A percentile compares a stretch with the other conserved stretches of the same genome.
phyloP scores from a whole-genome alignment of 106 monocot species.

The Allium fistulosum region DNA sequence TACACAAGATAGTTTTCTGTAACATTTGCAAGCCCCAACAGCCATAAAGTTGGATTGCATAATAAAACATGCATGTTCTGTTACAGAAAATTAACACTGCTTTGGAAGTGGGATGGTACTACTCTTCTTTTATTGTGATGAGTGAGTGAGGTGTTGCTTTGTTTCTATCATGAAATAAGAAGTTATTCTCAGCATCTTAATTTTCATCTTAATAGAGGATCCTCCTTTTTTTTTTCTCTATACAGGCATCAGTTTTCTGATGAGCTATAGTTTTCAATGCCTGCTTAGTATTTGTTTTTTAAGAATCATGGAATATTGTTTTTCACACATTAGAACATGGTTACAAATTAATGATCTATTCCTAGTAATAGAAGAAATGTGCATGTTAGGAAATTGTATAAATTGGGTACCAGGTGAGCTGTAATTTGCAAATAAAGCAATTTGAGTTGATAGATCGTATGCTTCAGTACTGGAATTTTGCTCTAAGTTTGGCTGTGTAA shows the following conservation, averaged over 20 bases:
- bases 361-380: not conserved
- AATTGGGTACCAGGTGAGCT: not conserved
- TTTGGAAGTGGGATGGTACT: slow-evolving; percentile 1
- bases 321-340: slow-evolving; percentile 1
- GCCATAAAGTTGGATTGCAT: not conserved
- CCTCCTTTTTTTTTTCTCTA: not conserved
- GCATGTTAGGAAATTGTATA: not conserved
- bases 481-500: slow-evolving; percentile 6
- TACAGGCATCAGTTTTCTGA: not conserved
- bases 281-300: not conserved
- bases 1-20: too few species aligned
- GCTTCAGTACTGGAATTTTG: not conserved
- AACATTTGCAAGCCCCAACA: slow-evolving; percentile 7
- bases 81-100: not conserved
- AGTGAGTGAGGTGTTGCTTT: slow-evolving; percentile 1
- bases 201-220: slow-evolving; percentile 4
- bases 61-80: slow-evolving; percentile 2
- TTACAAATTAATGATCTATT: not conserved
- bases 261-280: not conserved
- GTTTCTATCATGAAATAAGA: not conserved
- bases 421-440: not conserved
- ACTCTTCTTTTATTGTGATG: not conserved
- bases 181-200: not conserved
- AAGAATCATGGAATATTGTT: not conserved
- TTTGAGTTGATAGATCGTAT: not conserved